Evolutionary conservation across 345 rosid genomes (phyloP).

Genomic region (Sisymbrium irio): DNA sequence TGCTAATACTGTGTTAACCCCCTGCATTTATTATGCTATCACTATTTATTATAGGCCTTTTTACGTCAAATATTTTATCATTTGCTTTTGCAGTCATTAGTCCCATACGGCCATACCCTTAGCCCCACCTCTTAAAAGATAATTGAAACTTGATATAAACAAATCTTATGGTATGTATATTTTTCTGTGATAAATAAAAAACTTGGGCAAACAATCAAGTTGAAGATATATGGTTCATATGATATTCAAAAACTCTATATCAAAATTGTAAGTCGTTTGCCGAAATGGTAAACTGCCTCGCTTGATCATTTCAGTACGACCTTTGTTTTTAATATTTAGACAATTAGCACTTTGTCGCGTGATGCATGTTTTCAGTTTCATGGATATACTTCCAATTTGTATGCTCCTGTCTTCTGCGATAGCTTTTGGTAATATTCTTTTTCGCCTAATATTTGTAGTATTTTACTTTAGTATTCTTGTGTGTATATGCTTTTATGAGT

Average conservation of each 20-base stretch:
- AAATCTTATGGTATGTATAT: background rate
- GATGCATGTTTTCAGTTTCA: background rate
- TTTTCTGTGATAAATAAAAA: background rate
- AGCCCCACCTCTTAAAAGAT: constrained; percentile 1
- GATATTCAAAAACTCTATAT: background rate
- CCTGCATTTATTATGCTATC: constrained; percentile 16
- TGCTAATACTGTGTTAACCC: constrained; percentile 18
- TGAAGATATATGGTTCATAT: too few relatives aligned
- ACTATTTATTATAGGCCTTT: constrained; percentile 2
- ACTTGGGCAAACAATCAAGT: too few relatives aligned
- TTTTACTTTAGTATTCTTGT: background rate
- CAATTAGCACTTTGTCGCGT: background rate
- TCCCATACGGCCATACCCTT: background rate
- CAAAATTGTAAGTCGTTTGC: background rate
- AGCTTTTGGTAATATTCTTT: background rate
- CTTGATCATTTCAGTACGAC: background rate
- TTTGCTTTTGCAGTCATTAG: constrained; percentile 19
- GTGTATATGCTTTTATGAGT: background rate
- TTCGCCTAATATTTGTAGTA: constrained; percentile 1
- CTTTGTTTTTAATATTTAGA: background rate
- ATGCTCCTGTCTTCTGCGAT: background rate
- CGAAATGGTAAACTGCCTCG: background rate
- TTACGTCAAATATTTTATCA: constrained; percentile 4
- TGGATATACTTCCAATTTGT: background rate
- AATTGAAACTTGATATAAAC: background rate